Conservation (phyloP, 148 eudicot species). For the Diospyros lotus region DNA sequence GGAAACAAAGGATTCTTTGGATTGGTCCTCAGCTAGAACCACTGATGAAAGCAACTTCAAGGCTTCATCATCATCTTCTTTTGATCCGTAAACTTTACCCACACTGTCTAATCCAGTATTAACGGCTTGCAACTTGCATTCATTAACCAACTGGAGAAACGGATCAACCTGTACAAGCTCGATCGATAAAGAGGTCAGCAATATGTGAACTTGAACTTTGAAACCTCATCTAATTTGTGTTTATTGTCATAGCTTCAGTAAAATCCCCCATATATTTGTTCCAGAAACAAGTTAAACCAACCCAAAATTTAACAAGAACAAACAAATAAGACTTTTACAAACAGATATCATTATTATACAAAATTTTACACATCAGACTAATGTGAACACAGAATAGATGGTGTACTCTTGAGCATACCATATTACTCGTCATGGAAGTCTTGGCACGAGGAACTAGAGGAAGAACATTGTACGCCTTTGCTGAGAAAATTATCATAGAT, state of each 20-base stretch:
- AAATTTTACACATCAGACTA: background rate
- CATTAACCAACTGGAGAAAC: constrained; percentile 52
- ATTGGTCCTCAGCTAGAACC: constrained; percentile 38
- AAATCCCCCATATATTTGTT: background rate
- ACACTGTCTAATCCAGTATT: constrained; percentile 25
- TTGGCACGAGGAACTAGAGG: constrained; percentile 51
- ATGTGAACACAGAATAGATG: background rate
- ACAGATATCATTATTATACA: no score
- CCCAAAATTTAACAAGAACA: constrained; percentile 4
- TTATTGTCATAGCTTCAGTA: background rate
- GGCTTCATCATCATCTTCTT: constrained; percentile 55
- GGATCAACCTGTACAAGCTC: constrained; percentile 52
- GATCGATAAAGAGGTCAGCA: constrained; percentile 6
- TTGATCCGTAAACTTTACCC: constrained; percentile 44
- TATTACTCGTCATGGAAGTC: constrained; percentile 34
- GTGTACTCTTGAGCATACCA: constrained; percentile 23
- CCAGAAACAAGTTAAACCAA: background rate
- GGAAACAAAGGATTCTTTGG: constrained; percentile 51
- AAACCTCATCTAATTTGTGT: background rate
- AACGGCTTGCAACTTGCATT: constrained; percentile 56
- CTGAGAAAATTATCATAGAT: constrained; percentile 53
- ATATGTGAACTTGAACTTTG: background rate
- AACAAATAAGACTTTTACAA: background rate
- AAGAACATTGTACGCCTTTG: constrained; percentile 48
- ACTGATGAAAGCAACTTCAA: constrained; percentile 43